Evolutionary conservation across 106 monocot species (phyloP), one percentile per base, ranked within the genome.

Genomic region (Phalaenopsis equestris): DNA sequence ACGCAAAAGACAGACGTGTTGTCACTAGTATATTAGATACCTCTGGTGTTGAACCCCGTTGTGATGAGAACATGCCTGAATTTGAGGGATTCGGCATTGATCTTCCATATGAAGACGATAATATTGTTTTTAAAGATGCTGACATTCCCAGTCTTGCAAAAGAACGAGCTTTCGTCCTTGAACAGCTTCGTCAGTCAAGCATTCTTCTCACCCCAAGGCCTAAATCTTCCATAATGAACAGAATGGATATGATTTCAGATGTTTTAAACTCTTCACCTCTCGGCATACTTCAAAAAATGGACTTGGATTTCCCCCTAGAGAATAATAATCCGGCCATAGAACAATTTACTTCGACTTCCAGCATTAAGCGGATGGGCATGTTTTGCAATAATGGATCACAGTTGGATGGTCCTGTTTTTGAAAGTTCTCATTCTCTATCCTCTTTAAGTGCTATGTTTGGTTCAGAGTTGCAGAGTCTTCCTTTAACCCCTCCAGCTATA

Each of bases 51-150:
- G 2, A 41, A 52, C 49, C 6, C 84, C 46, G 65, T 72, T 72
- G 67, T 24, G 56, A 83, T 75, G 70, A 75, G 8, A 79, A 61
- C 79, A 82, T 84, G 86, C 87, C 90, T 18, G 88, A 87, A 41
- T 76, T 86, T 61, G 93, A 93, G 80, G 79, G 84, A 10, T 90
- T 90, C 73, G 82, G 74, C 78, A 72, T 93, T 80, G 82, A 24
- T 39, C 14, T 75, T 79, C 72, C 86, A 73, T 75, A 82, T 56
- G 18, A 17, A 19, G 45, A 76, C 43, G 64, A 65, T 78, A 80
- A 42, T 67, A 52, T 52, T 43, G 47, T 56, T 16, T 55, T 74
- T 48, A 72, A 76, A 41, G 45, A 78, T 80, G 82, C 84, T 72
- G 75, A 87, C 74, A 75, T 82, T 80, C 75, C 85, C 55, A 37